Evolutionary conservation across 176 grass and related monocot genomes (phyloP), one percentile per base, ranked within the genome.

Genomic region (Thinopyrum elongatum): DNA sequence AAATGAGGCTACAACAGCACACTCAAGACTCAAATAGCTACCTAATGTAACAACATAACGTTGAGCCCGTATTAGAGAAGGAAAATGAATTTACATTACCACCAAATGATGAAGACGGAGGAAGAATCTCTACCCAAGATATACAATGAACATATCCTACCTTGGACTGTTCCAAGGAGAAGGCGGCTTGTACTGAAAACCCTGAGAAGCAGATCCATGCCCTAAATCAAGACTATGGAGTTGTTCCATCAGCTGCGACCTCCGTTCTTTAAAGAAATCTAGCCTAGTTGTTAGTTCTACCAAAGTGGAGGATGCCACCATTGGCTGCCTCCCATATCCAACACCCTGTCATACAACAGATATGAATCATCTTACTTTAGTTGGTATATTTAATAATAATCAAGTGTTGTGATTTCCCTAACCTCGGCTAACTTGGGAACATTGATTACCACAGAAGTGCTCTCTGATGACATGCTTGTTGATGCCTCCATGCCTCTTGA

Each of bases 201-300:
- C 85, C 78, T 97, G 97, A 8, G 89, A 86, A 66, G 90, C 84
- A 75, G 84, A 82, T 39, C 92, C 93, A 85, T 93, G 92, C 44
- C 92, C 92, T 55, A 99, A 90, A 87, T 99, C 94, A 17, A 99
- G 97, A 69, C 94, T 94, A 85, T 97, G 94, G 64, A 99, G 88
- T 70, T 99, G 97, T 86, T 99, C 97, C 94, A 99, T 99, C 73
- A 99, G 83, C 76, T 99, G 97, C 2, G 94, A 94, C 82, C 97
- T 92, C 76, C 94, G 86, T 39, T 97, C 97, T 87, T 99, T 94
- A 83, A 99, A 99, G 90, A 99, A 99, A 93, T 99, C 97, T 85
- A 99, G 92, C 42, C 97, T 95, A 78, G 89, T 94, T 59, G 94
- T 97, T 68, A 99, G 90, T 82, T 99, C 97, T 79, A 97, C 94